Percentiles rank a stretch among this genome's conserved stretches.
These are phyloP conservation scores for Purpureocillium takamizusanense DNA, from an alignment of 2,329 filamentous ascomycete species.

Conservation along the genomic window DNA sequence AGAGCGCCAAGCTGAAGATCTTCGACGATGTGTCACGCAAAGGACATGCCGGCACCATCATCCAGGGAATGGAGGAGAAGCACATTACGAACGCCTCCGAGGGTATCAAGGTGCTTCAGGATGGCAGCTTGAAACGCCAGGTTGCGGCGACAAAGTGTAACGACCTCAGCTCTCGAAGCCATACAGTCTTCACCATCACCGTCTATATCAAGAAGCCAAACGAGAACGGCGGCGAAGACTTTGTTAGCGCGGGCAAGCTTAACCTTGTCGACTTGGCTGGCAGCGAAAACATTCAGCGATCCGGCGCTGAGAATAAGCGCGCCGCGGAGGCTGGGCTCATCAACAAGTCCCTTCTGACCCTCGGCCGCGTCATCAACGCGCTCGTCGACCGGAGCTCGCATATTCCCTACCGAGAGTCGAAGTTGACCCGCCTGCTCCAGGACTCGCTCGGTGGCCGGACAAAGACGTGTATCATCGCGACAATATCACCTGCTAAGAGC, in stretches of 20 bases:
- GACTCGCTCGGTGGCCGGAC: constrained; percentile 92
- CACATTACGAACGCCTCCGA: constrained; percentile 79
- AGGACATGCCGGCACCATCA: constrained; percentile 75
- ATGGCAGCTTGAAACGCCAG: constrained; percentile 86
- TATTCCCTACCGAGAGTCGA: constrained; percentile 89
- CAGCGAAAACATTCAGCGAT: constrained; percentile 95
- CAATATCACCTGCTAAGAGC: constrained; percentile 85
- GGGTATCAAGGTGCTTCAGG: constrained; percentile 80
- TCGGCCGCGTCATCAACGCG: constrained; percentile 95
- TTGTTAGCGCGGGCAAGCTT: constrained; percentile 82
- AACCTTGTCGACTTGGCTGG: constrained; percentile 95
- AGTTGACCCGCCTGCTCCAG: constrained; percentile 88
- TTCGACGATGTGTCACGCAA: constrained; percentile 85
- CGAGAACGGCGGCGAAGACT: constrained; percentile 81
- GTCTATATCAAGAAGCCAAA: constrained; percentile 76
- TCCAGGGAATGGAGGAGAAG: constrained; percentile 96
- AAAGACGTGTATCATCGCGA: constrained; percentile 98
- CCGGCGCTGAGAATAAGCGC: constrained; percentile 95
- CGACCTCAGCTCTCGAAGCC: constrained; percentile 90
- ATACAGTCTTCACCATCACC: constrained; percentile 95
- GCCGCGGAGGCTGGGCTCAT: constrained; percentile 93
- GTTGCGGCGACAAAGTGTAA: constrained; percentile 99
- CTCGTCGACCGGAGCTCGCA: constrained; percentile 83
- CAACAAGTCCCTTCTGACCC: constrained; percentile 92
- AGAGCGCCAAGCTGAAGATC: constrained; percentile 82